Base-by-base conservation (phyloP, 2,329 filamentous ascomycete species). In the Xylariaceae sp. region DNA sequence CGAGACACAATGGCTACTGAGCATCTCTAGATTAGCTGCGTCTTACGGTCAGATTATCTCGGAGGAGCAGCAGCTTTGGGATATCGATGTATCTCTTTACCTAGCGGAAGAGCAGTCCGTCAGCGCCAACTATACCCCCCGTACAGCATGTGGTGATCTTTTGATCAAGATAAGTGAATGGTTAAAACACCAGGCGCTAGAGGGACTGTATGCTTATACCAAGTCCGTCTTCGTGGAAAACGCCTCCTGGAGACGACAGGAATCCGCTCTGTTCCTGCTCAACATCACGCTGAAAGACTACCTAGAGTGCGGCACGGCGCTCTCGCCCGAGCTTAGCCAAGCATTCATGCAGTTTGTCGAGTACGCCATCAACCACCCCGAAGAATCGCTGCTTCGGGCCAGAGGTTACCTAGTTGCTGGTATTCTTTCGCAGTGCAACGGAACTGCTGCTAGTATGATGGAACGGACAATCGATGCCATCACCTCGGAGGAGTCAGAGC, bases 61-160 rank as follows among this genome's bases (percentile, higher is more conserved):
- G 34, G 94, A 99, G 73, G 94, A 97, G 71, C 91, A 97, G 75
- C 91, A 90, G 6, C 77, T 99, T 8, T 99, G 94, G 94, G 91
- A 97, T 67, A 91, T 97, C 63, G 94, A 99, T 73, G 89, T 95
- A 66, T 97, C 96, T 60, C 83, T 99, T 1, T 99, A 95, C 74
- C 81, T 99, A 51, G 93, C 92, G 0, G 94, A 99, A 74, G 93
- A 97, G 76, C 93, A 91, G 1, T 93, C 92, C 1, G 89, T 97
- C 15, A 96, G 92, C 10, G 90, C 92, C 37, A 97, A 97, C 73
- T 99, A 97, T 76, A 97, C 94, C 0, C 90, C 94, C 11, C 86
- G 94, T 66, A 96, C 91, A 15, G 94, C 93, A 47, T 94, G 91
- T 64, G 92, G 92, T 53, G 94, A 97, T 72, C 78, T 99, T 53